A percentile compares a stretch with the other conserved stretches of the same genome.
These are phyloP conservation scores for Fusarium lateritium DNA, from an alignment of 2,329 filamentous ascomycete genomes.

Conservation along the genomic window DNA sequence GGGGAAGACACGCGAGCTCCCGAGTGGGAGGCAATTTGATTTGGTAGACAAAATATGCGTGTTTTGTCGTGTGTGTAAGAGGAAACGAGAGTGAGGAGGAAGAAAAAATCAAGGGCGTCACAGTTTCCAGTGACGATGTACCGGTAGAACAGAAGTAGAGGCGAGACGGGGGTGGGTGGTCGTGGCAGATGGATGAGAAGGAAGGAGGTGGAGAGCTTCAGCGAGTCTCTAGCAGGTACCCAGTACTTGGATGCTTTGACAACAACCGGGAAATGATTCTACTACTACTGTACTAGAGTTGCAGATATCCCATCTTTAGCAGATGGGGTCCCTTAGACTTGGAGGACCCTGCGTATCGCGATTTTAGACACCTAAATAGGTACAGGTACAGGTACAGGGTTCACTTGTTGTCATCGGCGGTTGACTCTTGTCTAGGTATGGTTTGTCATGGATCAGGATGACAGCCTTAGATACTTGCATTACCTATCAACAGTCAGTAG, in stretches of 20 bases:
- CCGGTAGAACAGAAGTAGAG: background rate
- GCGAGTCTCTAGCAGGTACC: constrained; percentile 28
- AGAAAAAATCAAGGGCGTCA: constrained; percentile 39
- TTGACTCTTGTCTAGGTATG: background rate
- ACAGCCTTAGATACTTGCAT: background rate
- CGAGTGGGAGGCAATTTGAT: constrained; percentile 7
- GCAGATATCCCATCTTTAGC: constrained; percentile 24
- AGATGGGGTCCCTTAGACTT: constrained; percentile 30
- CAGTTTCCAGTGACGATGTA: constrained; percentile 17
- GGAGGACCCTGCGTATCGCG: constrained; percentile 38
- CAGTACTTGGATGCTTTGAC: constrained; percentile 22
- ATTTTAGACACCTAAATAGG: constrained; percentile 6
- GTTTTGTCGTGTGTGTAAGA: background rate
- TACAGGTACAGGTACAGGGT: constrained; percentile 8
- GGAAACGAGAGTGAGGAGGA: background rate
- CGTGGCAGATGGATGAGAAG: background rate
- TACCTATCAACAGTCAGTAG: background rate
- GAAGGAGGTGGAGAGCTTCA: background rate
- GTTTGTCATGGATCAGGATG: background rate
- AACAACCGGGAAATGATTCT: constrained; percentile 13
- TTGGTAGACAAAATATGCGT: background rate
- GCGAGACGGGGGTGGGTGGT: constrained; percentile 9
- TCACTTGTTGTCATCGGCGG: constrained; percentile 5
- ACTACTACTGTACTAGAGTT: background rate
- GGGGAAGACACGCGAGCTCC: constrained; percentile 27